Base-by-base conservation (phyloP, 1,139 yeast species). In the Citeromyces hawaiiensis region DNA sequence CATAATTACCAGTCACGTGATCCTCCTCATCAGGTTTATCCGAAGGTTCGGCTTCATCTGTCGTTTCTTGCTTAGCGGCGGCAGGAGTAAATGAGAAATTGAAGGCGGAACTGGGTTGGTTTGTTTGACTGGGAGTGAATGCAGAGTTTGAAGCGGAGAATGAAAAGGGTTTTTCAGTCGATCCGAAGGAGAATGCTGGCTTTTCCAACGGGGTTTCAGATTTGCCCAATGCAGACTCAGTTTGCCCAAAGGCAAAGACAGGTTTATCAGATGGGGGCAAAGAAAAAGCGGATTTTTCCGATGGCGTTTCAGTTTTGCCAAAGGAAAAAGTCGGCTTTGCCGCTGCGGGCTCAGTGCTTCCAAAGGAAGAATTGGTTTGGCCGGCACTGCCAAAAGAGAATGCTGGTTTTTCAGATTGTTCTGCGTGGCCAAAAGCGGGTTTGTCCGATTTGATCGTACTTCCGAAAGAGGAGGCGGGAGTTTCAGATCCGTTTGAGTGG, bases 1-100 rank as follows among this genome's bases (percentile, higher is more conserved):
- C 72, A 48, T 72, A 73, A 42, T 67, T 61, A 14, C 68, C 64
- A 15, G 63, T 57, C 4, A 60, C 74, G 17, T 65, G 70, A 41
- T 60, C 65, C 38, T 63, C 70, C 41, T 58, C 63, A 1, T 48
- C 60, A 21, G 47, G 49, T 6, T 48, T 54, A 5, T 45, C 49
- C 10, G 45, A 49, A 16, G 40, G 43, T 9, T 42, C 47, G 11
- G 38, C 42, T 6, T 35, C 40, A 8, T 21, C 18, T 8, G 42
- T 39, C 8, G 42, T 35, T 14, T 39, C 39, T 4, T 44, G 15
- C 2, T 45, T 33, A 4, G 39, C 38, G 1, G 36, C 38, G 25
- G 46, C 34, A 23, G 42, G 17, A 29, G 37, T 38, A 32, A 38
- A 38, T 14, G 40, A 21, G n/a, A 31, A 43, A 9, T 42, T 44